Base-by-base conservation (phyloP, 495 filamentous ascomycete species). In the Aspergillus homomorphus region DNA sequence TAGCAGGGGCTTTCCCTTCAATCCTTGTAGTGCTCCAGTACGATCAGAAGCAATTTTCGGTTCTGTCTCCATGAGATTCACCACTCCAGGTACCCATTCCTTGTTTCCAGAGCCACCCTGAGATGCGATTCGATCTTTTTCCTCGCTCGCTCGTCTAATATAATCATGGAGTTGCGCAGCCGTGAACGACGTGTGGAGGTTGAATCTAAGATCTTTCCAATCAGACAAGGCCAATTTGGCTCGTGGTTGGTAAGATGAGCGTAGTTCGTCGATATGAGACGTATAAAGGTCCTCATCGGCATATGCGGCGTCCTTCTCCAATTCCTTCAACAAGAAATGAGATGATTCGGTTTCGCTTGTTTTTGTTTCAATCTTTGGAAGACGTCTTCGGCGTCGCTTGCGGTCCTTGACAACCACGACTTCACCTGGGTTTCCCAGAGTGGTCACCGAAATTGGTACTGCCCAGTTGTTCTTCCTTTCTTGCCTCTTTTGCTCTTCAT, bases 341-440 rank as follows among this genome's bases (percentile, higher is more conserved):
- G 54, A 12, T 63, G 48, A 26, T 20, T 23, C 10, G 38, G 16
- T 9, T 51, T 50, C 4, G 53, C 48, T 48, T 49, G 23, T 14
- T 23, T 24, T 24, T 50, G 14, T 16, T 24, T 19, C 2, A 21
- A 8, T 19, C n/a, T 23, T 19, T 22, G 45, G 46, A 23, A 3
- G 9, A 19, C 21, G 6, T 21, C n/a, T 45, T n/a, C 61, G 65
- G 21, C 60, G 56, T 20, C 51, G n/a, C n/a, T n/a, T 53, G 30
- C 41, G 46, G 15, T 65, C 57, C 41, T 56, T 58, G 19, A 81
- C 59, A 28, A 80, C 62, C 18, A 80, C 64, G 4, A 80, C 73
- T 51, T 80, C 64, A 7, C 67, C 76, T 0, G 74, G 75, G 49
- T 75, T 60, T 14, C 79, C 79, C 8, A 82, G 58, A 1, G 70